These are phyloP conservation scores for Corchorus olitorius DNA, from an alignment of 345 rosid genomes.

Conservation along the genomic window DNA sequence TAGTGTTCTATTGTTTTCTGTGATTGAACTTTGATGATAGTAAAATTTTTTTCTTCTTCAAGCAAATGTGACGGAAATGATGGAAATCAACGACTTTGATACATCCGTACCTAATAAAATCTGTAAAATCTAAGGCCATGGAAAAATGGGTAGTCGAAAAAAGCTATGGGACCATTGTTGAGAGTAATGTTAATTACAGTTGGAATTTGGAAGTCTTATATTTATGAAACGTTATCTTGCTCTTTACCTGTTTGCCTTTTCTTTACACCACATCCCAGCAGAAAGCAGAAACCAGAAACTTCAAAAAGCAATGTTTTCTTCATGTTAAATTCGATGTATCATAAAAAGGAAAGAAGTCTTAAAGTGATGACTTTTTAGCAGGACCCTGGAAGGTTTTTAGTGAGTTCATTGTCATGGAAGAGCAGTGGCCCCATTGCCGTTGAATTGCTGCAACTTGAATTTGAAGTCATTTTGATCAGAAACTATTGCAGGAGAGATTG, in stretches of 20 bases:
- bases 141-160: neutral
- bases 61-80: neutral
- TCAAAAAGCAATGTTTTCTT: slow-evolving; percentile 4
- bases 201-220: slow-evolving; percentile 6
- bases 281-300: neutral
- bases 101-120: neutral
- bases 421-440: neutral
- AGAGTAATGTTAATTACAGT: neutral
- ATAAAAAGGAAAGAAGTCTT: neutral
- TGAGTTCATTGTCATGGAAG: slow-evolving; percentile 2
- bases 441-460: neutral
- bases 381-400: neutral
- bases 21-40: neutral
- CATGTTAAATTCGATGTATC: neutral
- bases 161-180: neutral
- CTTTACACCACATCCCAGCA: slow-evolving; percentile 1
- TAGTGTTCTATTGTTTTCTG: neutral
- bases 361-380: neutral
- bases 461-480: slow-evolving; percentile 5
- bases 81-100: slow-evolving; percentile 5
- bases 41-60: neutral
- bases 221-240: slow-evolving; percentile 30
- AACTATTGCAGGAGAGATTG: neutral
- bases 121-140: slow-evolving; percentile 14
- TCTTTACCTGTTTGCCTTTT: slow-evolving; percentile 12